These are phyloP conservation scores for Candida maltosa DNA, from an alignment of 805 yeast genomes.

Conservation along the genomic window DNA sequence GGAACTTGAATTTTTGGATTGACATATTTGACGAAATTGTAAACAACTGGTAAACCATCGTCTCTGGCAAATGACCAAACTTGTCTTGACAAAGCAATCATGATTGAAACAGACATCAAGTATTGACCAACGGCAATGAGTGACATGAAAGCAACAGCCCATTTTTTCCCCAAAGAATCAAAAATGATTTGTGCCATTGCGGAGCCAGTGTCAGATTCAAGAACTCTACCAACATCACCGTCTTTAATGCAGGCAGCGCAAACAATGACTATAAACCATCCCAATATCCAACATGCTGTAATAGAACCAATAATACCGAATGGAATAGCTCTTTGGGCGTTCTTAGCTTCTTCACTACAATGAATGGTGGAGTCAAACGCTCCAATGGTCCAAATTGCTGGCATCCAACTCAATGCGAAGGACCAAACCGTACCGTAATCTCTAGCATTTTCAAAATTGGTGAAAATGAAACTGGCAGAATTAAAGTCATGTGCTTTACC, in stretches of 20 bases:
- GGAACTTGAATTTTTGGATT: conserved; percentile 60
- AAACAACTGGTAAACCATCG: conserved; percentile 65
- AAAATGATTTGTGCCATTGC: conserved; percentile 64
- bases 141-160: conserved; percentile 65
- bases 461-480: conserved; percentile 45
- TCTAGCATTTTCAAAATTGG: conserved; percentile 45
- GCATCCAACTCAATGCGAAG: conserved; percentile 55
- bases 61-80: conserved; percentile 77
- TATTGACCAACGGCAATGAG: conserved; percentile 58
- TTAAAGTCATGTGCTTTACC: conserved; percentile 39
- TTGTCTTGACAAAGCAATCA: conserved; percentile 67
- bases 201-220: conserved; percentile 49
- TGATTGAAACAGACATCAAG: conserved; percentile 61
- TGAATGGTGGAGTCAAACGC: conserved; percentile 72
- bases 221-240: conserved; percentile 36
- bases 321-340: conserved; percentile 63
- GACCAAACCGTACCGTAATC: conserved; percentile 38
- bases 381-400: conserved; percentile 74
- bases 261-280: conserved; percentile 54
- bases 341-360: conserved; percentile 67
- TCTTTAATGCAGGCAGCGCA: conserved; percentile 54
- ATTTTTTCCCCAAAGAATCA: conserved; percentile 59
- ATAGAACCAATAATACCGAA: conserved; percentile 62
- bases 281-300: conserved; percentile 53
- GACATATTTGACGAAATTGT: conserved; percentile 51